Conservation (phyloP, 331 rosid genomes). For the Malus hybrid region DNA sequence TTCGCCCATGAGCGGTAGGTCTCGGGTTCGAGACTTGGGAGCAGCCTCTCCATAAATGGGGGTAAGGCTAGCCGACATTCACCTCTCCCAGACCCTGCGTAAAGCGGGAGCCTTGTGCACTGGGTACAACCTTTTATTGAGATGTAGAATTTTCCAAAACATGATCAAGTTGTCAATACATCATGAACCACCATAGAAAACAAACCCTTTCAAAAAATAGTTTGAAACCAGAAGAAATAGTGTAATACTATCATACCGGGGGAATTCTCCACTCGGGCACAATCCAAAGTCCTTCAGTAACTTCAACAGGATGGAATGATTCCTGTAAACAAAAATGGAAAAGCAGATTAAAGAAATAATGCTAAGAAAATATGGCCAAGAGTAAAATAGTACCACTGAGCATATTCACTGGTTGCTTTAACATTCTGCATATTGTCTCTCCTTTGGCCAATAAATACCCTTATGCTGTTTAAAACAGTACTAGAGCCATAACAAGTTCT, state of each 20-base stretch:
- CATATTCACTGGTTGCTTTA: no score
- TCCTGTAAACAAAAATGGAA: constrained; percentile 38
- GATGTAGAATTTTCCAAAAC: background rate
- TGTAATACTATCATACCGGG: constrained; percentile 45
- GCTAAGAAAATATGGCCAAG: background rate
- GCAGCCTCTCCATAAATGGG: no score
- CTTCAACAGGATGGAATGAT: constrained; percentile 63
- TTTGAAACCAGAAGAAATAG: background rate
- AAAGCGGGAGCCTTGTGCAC: no score
- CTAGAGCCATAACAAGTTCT: background rate
- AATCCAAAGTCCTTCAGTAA: constrained; percentile 74
- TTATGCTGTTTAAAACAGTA: background rate
- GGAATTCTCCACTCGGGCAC: constrained; percentile 84
- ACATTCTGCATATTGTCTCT: background rate
- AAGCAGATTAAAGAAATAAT: background rate
- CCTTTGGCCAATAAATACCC: background rate
- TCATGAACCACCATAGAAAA: background rate
- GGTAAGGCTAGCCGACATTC: no score
- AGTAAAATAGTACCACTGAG: background rate
- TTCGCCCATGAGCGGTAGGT: no score
- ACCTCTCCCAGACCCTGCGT: no score
- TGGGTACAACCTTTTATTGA: no score
- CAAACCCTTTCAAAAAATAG: background rate
- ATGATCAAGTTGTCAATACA: background rate
- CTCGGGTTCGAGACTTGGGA: no score